Evolutionary conservation across 352 stramenopile species (phyloP).

Genomic region (Pythium phragmiticola): DNA sequence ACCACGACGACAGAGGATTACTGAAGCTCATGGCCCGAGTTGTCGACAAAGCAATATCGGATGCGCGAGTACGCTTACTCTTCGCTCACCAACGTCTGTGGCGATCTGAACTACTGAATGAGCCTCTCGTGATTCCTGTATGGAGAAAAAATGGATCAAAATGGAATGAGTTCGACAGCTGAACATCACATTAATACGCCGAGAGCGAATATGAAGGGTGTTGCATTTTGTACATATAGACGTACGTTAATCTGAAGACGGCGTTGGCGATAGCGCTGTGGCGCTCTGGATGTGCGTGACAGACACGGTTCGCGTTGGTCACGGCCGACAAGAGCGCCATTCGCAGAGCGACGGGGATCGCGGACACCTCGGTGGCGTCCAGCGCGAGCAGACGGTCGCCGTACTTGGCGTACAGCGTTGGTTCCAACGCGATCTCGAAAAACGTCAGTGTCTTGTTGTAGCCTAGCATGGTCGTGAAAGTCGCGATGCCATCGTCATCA

Average conservation of each 20-base stretch:
- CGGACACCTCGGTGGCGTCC: not conserved
- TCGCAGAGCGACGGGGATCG: not conserved
- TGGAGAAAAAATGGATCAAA: too few relatives aligned
- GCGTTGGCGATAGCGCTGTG: too few relatives aligned
- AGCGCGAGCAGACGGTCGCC: not conserved
- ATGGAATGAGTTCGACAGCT: too few relatives aligned
- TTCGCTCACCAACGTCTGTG: too few relatives aligned
- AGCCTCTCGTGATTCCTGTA: too few relatives aligned
- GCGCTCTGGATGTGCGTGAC: not conserved
- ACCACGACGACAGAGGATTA: not conserved
- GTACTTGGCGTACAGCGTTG: not conserved
- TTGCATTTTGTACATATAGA: too few relatives aligned
- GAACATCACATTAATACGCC: too few relatives aligned
- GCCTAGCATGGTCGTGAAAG: conserved; percentile 1
- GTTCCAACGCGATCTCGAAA: conserved; percentile 7
- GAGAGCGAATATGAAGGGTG: too few relatives aligned
- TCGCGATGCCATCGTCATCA: not conserved
- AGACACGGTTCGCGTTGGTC: not conserved
- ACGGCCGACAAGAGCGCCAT: not conserved
- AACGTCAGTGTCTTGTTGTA: conserved; percentile 9
- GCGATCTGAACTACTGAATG: too few relatives aligned
- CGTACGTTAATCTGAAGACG: too few relatives aligned
- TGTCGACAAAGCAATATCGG: too few relatives aligned
- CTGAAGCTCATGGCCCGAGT: not conserved
- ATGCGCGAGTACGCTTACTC: too few relatives aligned